These are phyloP conservation scores for Gymnopilus dilepis DNA, from an alignment of 768 basidiomycete genomes.

Conservation along the genomic window DNA sequence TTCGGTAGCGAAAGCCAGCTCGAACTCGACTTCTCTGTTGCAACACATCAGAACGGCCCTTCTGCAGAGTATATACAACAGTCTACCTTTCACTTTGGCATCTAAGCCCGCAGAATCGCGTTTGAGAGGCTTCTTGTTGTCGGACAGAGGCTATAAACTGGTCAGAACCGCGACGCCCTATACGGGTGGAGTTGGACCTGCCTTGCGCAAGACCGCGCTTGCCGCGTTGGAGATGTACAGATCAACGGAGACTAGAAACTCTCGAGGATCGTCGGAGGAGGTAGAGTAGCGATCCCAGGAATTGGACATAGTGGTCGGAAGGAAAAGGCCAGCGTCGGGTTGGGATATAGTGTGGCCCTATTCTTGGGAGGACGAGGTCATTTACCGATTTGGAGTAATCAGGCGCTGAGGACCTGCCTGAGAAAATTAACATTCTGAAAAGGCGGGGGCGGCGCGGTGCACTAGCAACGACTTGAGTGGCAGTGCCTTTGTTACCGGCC, in stretches of 20 bases:
- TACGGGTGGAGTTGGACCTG: constrained; percentile 30
- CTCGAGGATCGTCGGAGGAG: constrained; percentile 35
- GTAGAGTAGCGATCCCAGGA: constrained; percentile 34
- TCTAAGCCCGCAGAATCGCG: constrained; percentile 53
- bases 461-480: constrained; percentile 11
- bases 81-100: constrained; percentile 67
- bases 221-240: constrained; percentile 63
- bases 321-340: constrained; percentile 15
- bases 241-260: constrained; percentile 67
- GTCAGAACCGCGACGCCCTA: constrained; percentile 8
- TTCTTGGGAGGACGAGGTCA: constrained; percentile 19
- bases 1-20: constrained; percentile 72
- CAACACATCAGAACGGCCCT: background rate
- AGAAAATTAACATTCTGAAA: constrained; percentile 16
- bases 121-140: constrained; percentile 63
- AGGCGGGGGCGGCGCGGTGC: constrained; percentile 8
- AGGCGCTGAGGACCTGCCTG: constrained; percentile 23
- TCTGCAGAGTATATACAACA: background rate
- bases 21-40: constrained; percentile 72
- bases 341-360: constrained; percentile 17
- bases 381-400: constrained; percentile 26
- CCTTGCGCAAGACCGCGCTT: constrained; percentile 61
- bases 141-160: constrained; percentile 42
- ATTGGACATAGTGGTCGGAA: constrained; percentile 35
- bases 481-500: constrained; percentile 13